Base-by-base conservation (phyloP, 192 early-diverging fungal genomes). In the Allomyces arbusculus region DNA sequence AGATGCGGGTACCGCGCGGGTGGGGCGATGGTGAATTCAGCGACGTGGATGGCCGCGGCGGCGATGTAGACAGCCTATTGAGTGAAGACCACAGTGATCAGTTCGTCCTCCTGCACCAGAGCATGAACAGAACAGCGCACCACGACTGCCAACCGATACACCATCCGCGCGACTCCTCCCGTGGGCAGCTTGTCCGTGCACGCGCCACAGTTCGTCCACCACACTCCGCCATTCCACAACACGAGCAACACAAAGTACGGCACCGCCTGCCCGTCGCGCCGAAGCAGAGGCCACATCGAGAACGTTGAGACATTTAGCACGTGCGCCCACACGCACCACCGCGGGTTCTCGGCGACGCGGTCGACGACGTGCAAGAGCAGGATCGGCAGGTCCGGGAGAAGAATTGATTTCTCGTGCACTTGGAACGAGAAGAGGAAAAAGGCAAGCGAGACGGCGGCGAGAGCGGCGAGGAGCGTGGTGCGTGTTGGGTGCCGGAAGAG, bases 381-480 rank as follows among this genome's bases (percentile, higher is more conserved):
- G 4, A 80, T 73, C 28, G 80, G 72, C 24, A 79, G 79, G 63
- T 91, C 91, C 1, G 95, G 93, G 10, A 99, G 71, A 44, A 99
- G 72, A 55, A 99, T 96, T 0, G 88, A 89, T 72, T 99, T 99
- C 71, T 99, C 95, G 73, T 99, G 95, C 7, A 96, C 88, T 77
- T 96, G 93, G 79, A 99, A 99, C 11, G 94, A 91, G 64, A 95
- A 89, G 68, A 99, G 70, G 77, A 94, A 99, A 70, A 99, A 99
- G 6, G 85, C 88, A 25, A 99, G 73, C 4, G 91, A 87, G 1
- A 80, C 80, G 69, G 85, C 88, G 50, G 87, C 68, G 44, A 95
- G 69, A 1, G 85, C 76, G 65, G 91, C 89, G 44, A 91, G 68
- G 20, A 98, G 71, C 44, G 61, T 1, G 66, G 71, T 65, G 45